phyloP scores from a whole-genome alignment of 371 early-diverging fungal genomes.

The Mortierella sp. region DNA sequence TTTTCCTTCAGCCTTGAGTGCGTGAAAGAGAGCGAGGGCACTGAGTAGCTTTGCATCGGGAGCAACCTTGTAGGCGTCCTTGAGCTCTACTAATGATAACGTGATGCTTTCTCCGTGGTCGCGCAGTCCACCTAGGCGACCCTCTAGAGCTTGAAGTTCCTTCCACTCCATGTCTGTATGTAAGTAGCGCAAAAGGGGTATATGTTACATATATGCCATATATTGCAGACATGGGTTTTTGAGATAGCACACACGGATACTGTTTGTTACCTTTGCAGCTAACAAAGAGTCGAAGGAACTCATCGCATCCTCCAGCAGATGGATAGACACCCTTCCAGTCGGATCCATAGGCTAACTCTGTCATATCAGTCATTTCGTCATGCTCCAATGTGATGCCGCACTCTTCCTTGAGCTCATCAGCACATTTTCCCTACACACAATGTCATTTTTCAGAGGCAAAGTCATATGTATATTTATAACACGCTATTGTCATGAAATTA shows the following conservation, averaged over 20 bases:
- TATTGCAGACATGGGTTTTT: too few relatives aligned
- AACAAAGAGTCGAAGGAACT: conserved; percentile 77
- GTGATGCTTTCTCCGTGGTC: conserved; percentile 84
- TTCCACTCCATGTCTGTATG: conserved; percentile 54
- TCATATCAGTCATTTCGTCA: conserved; percentile 76
- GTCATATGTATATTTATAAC: too few relatives aligned
- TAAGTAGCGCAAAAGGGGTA: background rate
- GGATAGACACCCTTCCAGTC: conserved; percentile 75
- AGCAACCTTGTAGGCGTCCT: conserved; percentile 72
- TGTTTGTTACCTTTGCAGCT: conserved; percentile 63
- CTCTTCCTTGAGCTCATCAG: conserved; percentile 60
- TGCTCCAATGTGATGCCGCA: conserved; percentile 71
- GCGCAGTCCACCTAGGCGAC: conserved; percentile 77
- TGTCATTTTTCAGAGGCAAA: too few relatives aligned
- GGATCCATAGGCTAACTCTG: conserved; percentile 63
- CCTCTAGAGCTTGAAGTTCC: conserved; percentile 70
- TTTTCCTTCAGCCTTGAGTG: conserved; percentile 58
- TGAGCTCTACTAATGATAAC: conserved; percentile 70
- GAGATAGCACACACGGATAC: background rate
- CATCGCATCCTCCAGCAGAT: conserved; percentile 87
- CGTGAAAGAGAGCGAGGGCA: conserved; percentile 75
- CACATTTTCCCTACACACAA: conserved; percentile 53
- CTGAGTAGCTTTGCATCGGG: conserved; percentile 81
- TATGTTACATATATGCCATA: too few relatives aligned
- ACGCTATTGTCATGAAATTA: too few relatives aligned